Base-by-base conservation (phyloP, 441 rosid genomes). In the Mallotus repandus region DNA sequence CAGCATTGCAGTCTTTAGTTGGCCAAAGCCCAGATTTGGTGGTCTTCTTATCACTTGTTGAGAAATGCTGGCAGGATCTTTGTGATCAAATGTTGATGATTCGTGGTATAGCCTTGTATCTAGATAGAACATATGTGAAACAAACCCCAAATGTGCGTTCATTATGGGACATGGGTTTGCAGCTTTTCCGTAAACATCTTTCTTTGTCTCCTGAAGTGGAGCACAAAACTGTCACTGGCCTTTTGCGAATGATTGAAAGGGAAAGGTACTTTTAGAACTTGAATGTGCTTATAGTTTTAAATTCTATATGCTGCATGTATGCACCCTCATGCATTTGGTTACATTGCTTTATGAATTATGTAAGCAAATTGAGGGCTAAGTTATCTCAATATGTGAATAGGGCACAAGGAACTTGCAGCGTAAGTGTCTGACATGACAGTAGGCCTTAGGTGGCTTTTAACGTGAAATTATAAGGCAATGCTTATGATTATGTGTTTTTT, bases 111-210 rank as follows among this genome's bases (percentile, higher is more conserved):
- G 98, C 99, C 75, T 87, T 96, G 87, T 81, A 83, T 81, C 82
- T 96, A 18, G 99, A 96, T 83, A 86, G 96, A 80, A 94, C 94
- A 50, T 92, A 92, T 75, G 98, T 94, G 74, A 96, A 93, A 84
- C 98, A 89, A 79, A 92, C 88, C 77, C 89, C 96, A 69, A 89
- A 84, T 83, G 89, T 91, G 60, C 88, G 90, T 48, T 96, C 98
- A 0, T 75, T 96, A 70, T 96, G 98, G 99, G 98, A 94, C 84
- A 94, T 94, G 98, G 99, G 98, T 71, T 82, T 96, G 89, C 98
- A 90, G 67, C 97, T 96, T 77, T 96, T 93, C 77, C 84, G 94
- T 45, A 93, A 89, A 82, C 91, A 89, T 86, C 96, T 96, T 82
- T 86, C 94, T 76, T 69, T 90, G 73, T 87, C 87, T 76, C 84